phyloP scores from a whole-genome alignment of 768 basidiomycete species.

The Naganishia antarctica region DNA sequence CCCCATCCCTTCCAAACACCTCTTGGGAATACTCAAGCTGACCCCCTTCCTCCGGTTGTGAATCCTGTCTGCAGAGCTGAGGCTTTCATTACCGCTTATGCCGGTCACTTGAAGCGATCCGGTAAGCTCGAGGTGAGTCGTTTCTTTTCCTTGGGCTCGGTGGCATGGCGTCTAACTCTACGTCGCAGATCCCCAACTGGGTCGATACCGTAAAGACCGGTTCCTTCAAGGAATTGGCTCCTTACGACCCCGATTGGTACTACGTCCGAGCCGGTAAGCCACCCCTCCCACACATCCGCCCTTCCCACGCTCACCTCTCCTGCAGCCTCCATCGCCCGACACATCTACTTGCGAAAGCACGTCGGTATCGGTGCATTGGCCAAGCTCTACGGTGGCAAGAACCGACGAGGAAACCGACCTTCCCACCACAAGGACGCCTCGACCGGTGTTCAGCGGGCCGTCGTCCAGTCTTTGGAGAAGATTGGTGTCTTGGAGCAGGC shows the following conservation, averaged over 20 bases:
- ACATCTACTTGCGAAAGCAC: constrained; percentile 99
- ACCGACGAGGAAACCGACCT: constrained; percentile 92
- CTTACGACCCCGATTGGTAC: constrained; percentile 99
- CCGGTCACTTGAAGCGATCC: constrained; percentile 93
- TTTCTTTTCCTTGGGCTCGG: neutral
- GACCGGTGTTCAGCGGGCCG: constrained; percentile 82
- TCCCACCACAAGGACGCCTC: constrained; percentile 83
- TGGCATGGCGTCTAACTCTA: neutral
- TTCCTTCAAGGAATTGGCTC: constrained; percentile 93
- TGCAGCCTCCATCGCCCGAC: constrained; percentile 88
- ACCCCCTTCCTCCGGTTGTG: constrained; percentile 2
- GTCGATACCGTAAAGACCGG: constrained; percentile 78
- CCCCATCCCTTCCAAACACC: neutral
- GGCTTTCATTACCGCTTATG: constrained; percentile 86
- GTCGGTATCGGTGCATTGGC: constrained; percentile 74
- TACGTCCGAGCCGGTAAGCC: constrained; percentile 90
- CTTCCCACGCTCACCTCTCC: neutral
- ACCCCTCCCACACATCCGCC: too few species aligned
- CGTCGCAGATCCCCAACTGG: constrained; percentile 25
- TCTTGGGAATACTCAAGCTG: constrained; percentile 16
- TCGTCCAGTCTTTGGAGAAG: constrained; percentile 96
- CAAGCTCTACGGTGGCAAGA: constrained; percentile 95
- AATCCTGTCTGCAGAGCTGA: constrained; percentile 62
- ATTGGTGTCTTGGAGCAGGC: constrained; percentile 94
- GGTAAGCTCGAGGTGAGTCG: constrained; percentile 78